A percentile compares a stretch with the other conserved stretches of the same genome.
Conservation (phyloP, 108 stramenopile species). For the Ochromonas danica region DNA sequence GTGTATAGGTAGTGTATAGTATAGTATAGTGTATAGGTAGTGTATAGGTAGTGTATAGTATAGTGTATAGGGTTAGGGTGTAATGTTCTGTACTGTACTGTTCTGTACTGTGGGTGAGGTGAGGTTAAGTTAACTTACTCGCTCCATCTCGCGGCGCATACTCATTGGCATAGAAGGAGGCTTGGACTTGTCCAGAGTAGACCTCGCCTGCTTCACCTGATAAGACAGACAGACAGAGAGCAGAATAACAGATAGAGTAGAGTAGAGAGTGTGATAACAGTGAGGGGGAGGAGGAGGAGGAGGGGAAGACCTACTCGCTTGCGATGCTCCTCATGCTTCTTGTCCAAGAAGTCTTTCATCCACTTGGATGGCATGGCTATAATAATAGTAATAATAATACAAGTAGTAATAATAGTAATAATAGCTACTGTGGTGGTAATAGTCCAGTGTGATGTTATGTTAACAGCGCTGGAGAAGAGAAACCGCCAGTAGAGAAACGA, state of each 20-base stretch:
- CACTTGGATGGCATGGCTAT: constrained; percentile 22
- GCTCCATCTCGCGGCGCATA: not conserved
- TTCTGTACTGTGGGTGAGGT: no score
- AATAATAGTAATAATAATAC: no score
- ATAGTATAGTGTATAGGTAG: no score
- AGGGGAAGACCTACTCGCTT: constrained; percentile 4
- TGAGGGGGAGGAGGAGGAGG: not conserved
- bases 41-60: no score
- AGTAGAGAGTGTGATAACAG: not conserved
- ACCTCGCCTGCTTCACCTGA: not conserved
- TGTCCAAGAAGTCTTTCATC: not conserved
- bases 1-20: no score
- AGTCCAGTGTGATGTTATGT: no score
- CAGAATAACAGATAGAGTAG: not conserved
- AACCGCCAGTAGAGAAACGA: no score
- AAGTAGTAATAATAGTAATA: no score
- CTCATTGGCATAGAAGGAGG: not conserved
- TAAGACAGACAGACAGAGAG: not conserved
- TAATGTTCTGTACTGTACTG: no score
- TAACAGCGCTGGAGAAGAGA: no score
- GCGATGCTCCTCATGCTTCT: not conserved
- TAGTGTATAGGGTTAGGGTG: no score
- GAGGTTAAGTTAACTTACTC: not conserved
- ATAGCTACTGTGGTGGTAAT: no score
- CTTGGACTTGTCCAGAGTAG: not conserved